Evolutionary conservation across 1,139 yeast species (phyloP), one percentile per base, ranked within the genome.

Genomic region (Geotrichum europaeum): DNA sequence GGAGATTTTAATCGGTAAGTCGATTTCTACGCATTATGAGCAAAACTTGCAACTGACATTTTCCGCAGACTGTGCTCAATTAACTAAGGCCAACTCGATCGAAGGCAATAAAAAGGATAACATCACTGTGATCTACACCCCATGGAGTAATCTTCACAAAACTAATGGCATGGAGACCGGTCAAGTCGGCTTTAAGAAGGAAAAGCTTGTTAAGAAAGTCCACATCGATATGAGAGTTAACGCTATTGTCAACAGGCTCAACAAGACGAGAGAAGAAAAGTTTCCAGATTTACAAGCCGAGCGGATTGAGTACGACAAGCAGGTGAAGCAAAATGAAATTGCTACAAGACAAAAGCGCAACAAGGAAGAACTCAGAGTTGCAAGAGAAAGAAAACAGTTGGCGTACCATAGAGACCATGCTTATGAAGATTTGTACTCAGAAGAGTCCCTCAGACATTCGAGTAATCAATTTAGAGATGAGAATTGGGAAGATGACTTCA

Each of bases 111-210:
- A 89, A 70, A 73, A 82, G 66, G 84, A 85, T 69, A 86, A 86
- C 68, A 78, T 88, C 61, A 84, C 87, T 0, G 81, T 89, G 18
- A 82, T 89, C 58, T 85, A 85, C 68, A 89, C 96, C 0, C 91
- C 95, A 0, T 89, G 90, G 79, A 80, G 81, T 53, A 89, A 89
- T 70, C 76, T 89, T 60, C 80, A 81, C 57, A 86, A 88, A 65
- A 85, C 84, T 60, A 87, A 87, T 4, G 81, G 83, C 50, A 89
- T 88, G 96, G 91, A 84, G 57, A 82, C 82, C n/a, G 96, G 96
- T 4, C 90, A 91, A 54, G 96, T 89, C 4, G 83, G 89, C 0
- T 89, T 88, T 72, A 78, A 81, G 55, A 79, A 80, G 67, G 84
- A 85, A 60, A 79, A 79, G 3, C 74, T 75, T 58, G 86, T 87